Evolutionary conservation across 2,329 filamentous ascomycete species (phyloP), one percentile per base, ranked within the genome.

Genomic region (Emericellopsis cladophorae): DNA sequence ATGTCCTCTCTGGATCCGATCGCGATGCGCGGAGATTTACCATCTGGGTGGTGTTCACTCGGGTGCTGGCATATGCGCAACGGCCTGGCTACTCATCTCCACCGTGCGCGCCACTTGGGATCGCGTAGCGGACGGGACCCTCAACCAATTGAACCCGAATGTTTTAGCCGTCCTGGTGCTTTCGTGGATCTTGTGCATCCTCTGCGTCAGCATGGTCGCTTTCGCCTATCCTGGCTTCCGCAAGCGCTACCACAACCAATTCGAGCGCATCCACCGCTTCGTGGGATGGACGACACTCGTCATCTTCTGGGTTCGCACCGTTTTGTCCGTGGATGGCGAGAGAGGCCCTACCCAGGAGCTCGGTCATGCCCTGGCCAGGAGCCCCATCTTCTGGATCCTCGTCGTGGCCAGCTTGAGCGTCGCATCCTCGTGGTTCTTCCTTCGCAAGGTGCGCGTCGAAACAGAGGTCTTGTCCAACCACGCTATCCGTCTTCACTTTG

Each of bases 211-310:
- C 18, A 78, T 84, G 48, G 62, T 79, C 41, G 54, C 61, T 37
- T 69, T 75, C 35, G 76, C 81, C 2, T 66, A 79, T 50, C 80
- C 81, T 3, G 50, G 51, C 12, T 61, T 84, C 44, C 74, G 81
- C 11, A 59, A 62, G 44, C 68, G 64, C 38, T 64, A 65, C 46
- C 81, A 84, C 59, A 72, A 84, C 55, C 59, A 66, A 41, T 85
- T 83, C 53, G 81, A 85, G 58, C 57, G 70, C 37, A 68, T 68
- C 31, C 81, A 84, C 57, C 76, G 80, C 37, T 84, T 80, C 53
- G 68, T 67, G 5, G 79, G 79, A n/a, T 84, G 80, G 79, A 61
- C 66, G 10, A 64, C 73, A 21, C 62, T 84, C 4, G 61, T 58
- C 2, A 56, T 82, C 15, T 76, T 84, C 50, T 79, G 80, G 68